Evolutionary conservation across 768 basidiomycete species (phyloP).

Genomic region (Artomyces pyxidatus): DNA sequence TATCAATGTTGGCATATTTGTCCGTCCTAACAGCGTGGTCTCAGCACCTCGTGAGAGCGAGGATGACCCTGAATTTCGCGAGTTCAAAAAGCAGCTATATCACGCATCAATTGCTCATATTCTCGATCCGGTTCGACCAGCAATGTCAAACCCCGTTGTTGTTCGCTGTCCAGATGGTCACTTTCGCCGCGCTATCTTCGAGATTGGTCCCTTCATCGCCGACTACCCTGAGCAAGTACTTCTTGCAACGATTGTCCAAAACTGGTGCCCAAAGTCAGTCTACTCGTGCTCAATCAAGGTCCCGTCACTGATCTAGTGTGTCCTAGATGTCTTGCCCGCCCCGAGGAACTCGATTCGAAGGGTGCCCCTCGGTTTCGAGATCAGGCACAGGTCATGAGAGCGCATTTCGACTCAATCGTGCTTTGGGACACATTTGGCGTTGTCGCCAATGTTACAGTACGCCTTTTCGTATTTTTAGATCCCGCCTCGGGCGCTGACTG

Average conservation of each 20-base stretch:
- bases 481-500: neutral
- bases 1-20: neutral
- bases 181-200: constrained; percentile 10
- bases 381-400: constrained; percentile 16
- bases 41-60: neutral
- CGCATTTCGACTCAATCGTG: constrained; percentile 9
- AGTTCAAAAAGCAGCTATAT: constrained; percentile 9
- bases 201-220: constrained; percentile 16
- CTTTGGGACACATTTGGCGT: constrained; percentile 24
- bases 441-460: neutral
- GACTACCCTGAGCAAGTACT: constrained; percentile 17
- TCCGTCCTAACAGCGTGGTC: no score
- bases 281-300: constrained; percentile 8
- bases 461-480: neutral
- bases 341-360: constrained; percentile 3
- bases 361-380: constrained; percentile 5
- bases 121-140: constrained; percentile 5
- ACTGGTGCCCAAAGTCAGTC: constrained; percentile 14
- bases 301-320: neutral
- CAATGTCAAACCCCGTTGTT: constrained; percentile 11
- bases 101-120: constrained; percentile 11
- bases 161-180: constrained; percentile 12
- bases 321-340: constrained; percentile 10
- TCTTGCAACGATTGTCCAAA: constrained; percentile 10
- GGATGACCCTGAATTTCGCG: constrained; percentile 2